A percentile compares a stretch with the other conserved stretches of the same genome.
These are phyloP conservation scores for Aspergillus bertholletiae DNA, from an alignment of 495 filamentous ascomycete genomes.

Conservation along the genomic window DNA sequence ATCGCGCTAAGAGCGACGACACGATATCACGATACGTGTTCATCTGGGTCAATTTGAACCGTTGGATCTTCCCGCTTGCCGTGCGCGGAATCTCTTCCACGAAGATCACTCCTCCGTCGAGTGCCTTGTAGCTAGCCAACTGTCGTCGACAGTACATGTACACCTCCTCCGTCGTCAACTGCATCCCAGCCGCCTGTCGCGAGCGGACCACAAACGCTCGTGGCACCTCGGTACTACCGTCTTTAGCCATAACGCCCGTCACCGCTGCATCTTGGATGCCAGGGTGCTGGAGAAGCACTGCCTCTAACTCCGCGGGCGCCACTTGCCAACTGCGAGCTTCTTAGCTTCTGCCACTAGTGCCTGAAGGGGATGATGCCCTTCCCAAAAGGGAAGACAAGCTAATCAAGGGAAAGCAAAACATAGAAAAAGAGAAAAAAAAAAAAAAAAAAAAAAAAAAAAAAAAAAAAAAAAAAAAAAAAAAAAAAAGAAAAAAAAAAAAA, in stretches of 20 bases:
- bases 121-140: slow-evolving; percentile 62
- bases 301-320: slow-evolving; percentile 83
- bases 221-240: slow-evolving; percentile 62
- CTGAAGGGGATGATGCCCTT: background rate
- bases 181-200: slow-evolving; percentile 16
- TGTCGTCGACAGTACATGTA: slow-evolving; percentile 58
- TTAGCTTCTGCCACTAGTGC: background rate
- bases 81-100: slow-evolving; percentile 74
- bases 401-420: slow-evolving; percentile 5
- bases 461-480: background rate
- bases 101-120: slow-evolving; percentile 70
- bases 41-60: slow-evolving; percentile 44
- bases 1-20: slow-evolving; percentile 32
- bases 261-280: slow-evolving; percentile 73
- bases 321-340: slow-evolving; percentile 56
- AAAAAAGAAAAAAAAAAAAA: slow-evolving; percentile 4
- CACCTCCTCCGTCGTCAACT: slow-evolving; percentile 54
- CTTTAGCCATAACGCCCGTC: slow-evolving; percentile 57
- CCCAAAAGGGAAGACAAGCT: too few species aligned
- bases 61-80: slow-evolving; percentile 74
- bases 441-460: slow-evolving; percentile 3
- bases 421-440: slow-evolving; percentile 3
- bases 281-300: slow-evolving; percentile 65
- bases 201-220: slow-evolving; percentile 68
- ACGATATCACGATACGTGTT: slow-evolving; percentile 46